Evolutionary conservation across 192 early-diverging fungal genomes (phyloP).

Genomic region (Piromyces sp.): DNA sequence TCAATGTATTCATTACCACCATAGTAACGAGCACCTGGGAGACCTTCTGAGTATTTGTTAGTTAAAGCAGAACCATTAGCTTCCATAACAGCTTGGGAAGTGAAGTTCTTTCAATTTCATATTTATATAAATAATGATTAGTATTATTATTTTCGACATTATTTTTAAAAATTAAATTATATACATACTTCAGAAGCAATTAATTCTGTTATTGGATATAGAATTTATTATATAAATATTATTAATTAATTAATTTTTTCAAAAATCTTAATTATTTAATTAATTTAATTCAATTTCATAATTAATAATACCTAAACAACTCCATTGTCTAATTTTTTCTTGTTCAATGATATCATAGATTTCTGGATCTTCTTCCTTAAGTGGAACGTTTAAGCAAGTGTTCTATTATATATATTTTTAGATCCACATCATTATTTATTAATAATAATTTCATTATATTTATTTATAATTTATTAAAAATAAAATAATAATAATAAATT

Average conservation of each 20-base stretch:
- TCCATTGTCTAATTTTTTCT: conserved; percentile 96
- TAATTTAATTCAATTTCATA: too few species aligned
- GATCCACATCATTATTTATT: too few species aligned
- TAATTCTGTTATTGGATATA: conserved; percentile 37
- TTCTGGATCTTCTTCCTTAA: conserved; percentile 82
- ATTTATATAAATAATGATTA: too few species aligned
- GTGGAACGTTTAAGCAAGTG: conserved; percentile 60
- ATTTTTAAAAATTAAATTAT: background rate
- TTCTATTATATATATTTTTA: conserved; percentile 1
- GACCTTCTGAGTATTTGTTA: conserved; percentile 97
- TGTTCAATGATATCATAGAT: conserved; percentile 86
- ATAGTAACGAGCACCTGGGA: conserved; percentile 96
- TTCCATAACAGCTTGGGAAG: conserved; percentile 98
- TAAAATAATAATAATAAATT: too few species aligned
- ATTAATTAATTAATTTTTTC: too few species aligned
- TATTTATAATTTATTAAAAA: too few species aligned
- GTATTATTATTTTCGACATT: too few species aligned
- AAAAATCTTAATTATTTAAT: too few species aligned
- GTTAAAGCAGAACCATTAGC: conserved; percentile 97
- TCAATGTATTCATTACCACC: conserved; percentile 99
- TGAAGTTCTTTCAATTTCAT: conserved; percentile 70
- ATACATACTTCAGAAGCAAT: conserved; percentile 85
- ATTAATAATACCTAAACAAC: conserved; percentile 37
- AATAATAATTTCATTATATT: too few species aligned
- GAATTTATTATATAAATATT: too few species aligned